Conservation (phyloP, 2,329 filamentous ascomycete species). For the Endothia cerciana region DNA sequence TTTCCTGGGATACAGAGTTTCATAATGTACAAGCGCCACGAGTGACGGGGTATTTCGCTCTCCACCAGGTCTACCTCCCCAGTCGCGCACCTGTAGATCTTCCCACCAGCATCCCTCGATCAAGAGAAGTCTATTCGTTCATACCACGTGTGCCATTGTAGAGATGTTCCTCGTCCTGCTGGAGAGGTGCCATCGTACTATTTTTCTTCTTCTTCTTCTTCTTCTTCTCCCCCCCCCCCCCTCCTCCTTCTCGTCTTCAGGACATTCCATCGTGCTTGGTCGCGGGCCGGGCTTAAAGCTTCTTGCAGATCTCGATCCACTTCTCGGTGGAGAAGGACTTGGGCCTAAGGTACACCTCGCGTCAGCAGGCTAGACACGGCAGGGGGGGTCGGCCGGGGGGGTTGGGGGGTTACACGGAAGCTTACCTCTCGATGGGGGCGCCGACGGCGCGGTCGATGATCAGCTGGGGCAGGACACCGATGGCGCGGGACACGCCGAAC, state of each 20-base stretch:
- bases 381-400: not conserved
- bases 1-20: slow-evolving; percentile 13
- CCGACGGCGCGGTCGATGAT: slow-evolving; percentile 99
- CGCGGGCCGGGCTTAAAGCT: slow-evolving; percentile 69
- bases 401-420: not conserved
- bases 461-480: slow-evolving; percentile 97
- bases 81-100: slow-evolving; percentile 21
- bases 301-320: slow-evolving; percentile 91
- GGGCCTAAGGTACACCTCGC: slow-evolving; percentile 50
- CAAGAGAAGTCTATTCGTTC: slow-evolving; percentile 33
- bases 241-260: slow-evolving; percentile 19
- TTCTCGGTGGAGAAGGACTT: slow-evolving; percentile 99
- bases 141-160: slow-evolving; percentile 34
- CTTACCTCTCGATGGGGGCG: slow-evolving; percentile 86
- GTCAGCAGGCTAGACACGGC: slow-evolving; percentile 20
- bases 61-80: slow-evolving; percentile 27
- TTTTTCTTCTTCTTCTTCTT: no score
- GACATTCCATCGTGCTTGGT: slow-evolving; percentile 5
- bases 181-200: slow-evolving; percentile 33
- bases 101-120: slow-evolving; percentile 31
- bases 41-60: slow-evolving; percentile 28
- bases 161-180: slow-evolving; percentile 33
- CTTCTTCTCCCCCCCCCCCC: no score
- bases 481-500: slow-evolving; percentile 96
- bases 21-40: slow-evolving; percentile 30